Evolutionary conservation across 495 filamentous ascomycete species (phyloP), one percentile per base, ranked within the genome.

Genomic region (Tetracladium marchalianum): DNA sequence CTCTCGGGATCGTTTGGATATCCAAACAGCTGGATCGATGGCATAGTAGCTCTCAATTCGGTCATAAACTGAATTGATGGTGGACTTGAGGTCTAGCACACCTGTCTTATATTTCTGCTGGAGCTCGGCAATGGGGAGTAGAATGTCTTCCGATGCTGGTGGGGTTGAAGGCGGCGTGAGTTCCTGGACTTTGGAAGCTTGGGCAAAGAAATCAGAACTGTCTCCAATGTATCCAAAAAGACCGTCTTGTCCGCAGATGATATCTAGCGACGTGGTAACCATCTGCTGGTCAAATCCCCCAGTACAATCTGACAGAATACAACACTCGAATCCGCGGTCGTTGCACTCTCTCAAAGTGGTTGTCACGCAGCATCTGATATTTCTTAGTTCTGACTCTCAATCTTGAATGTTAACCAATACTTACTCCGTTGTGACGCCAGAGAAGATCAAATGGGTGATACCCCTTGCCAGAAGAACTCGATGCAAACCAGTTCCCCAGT

Each of bases 271-370:
- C 1, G 59, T 64, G 12, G 57, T 58, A 12, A 65, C 62, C 39
- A 57, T 60, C 34, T 63, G 57, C 10, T 50, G 50, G 44, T 66
- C 60, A 39, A 65, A 66, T 0, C 61, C 63, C n/a, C 59, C 62
- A 11, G 59, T 65, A 39, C 65, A 65, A 49, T 65, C 53, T 15
- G 61, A 66, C 55, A 70, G 43, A 1, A 58, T 57, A 65, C 75
- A 72, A 63, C 82, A 86, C 50, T 87, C 81, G 53, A 80, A 87
- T 0, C 82, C 84, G 11, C 82, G 76, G 59, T 85, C 84, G 57
- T 81, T 82, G 41, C 80, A 81, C 52, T 87, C 84, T 39, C 81
- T 69, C 47, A 85, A 68, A 1, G 81, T 85, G 1, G 75, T 81
- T 15, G 73, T 76, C 5, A 87, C 80, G 49, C 81, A 85, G 18